These are phyloP conservation scores for Phyllosticta capitalensis DNA, from an alignment of 2,329 filamentous ascomycete species.

Conservation along the genomic window DNA sequence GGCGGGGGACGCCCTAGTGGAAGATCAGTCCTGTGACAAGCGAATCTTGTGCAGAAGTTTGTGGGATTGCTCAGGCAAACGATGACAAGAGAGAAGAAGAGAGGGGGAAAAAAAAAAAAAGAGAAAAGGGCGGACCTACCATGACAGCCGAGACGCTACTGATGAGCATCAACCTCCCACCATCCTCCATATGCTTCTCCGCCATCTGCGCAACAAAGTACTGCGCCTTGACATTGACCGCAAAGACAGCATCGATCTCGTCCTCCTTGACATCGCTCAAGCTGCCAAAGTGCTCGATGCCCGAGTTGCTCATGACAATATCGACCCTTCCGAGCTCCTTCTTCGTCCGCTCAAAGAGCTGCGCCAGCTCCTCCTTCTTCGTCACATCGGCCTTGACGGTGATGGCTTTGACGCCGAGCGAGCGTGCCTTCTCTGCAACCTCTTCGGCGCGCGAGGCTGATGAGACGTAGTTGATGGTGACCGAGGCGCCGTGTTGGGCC, in stretches of 20 bases:
- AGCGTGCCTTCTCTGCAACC: slow-evolving; percentile 17
- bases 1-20: not conserved
- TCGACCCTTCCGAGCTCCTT: slow-evolving; percentile 33
- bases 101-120: not conserved
- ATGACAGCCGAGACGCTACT: slow-evolving; percentile 16
- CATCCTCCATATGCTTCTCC: slow-evolving; percentile 12
- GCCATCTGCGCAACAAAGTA: slow-evolving; percentile 20
- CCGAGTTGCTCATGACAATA: slow-evolving; percentile 45
- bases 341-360: slow-evolving; percentile 29
- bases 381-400: slow-evolving; percentile 25
- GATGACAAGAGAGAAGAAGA: not conserved
- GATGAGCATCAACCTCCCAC: slow-evolving; percentile 14
- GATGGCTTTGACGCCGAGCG: slow-evolving; percentile 31
- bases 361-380: slow-evolving; percentile 21
- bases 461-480: slow-evolving; percentile 43
- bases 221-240: slow-evolving; percentile 46
- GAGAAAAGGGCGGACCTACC: not conserved
- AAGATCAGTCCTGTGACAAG: not conserved
- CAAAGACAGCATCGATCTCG: slow-evolving; percentile 62
- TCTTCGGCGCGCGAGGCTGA: slow-evolving; percentile 19
- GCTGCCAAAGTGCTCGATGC: slow-evolving; percentile 58
- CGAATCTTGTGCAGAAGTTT: not conserved
- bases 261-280: slow-evolving; percentile 45
- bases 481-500: slow-evolving; percentile 31
- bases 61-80: not conserved